Conservation (phyloP, 2,329 filamentous ascomycete species). For the Pseudogymnoascus verrucosus region DNA sequence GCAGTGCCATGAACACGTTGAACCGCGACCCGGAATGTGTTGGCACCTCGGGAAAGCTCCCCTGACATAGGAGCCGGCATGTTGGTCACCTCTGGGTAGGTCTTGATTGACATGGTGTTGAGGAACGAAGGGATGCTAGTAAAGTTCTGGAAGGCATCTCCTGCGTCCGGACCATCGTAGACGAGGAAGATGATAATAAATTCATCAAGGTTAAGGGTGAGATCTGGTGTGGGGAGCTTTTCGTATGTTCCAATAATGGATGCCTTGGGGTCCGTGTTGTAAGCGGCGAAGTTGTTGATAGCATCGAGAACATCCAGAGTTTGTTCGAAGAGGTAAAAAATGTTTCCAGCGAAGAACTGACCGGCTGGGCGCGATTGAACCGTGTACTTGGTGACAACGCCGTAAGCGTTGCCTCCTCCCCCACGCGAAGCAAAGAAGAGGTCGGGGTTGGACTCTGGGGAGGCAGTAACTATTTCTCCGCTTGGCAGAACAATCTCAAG, state of each 20-base stretch:
- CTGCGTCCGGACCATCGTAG: constrained; percentile 28
- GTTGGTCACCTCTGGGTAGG: constrained; percentile 28
- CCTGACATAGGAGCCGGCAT: constrained; percentile 27
- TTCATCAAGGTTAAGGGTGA: constrained; percentile 27
- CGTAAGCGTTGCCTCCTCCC: constrained; percentile 20
- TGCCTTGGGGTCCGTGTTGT: constrained; percentile 30
- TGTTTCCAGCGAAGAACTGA: constrained; percentile 24
- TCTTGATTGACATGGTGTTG: constrained; percentile 24
- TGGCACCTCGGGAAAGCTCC: constrained; percentile 26
- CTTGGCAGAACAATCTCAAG: constrained; percentile 28
- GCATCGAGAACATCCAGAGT: constrained; percentile 24
- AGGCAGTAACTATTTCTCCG: constrained; percentile 23
- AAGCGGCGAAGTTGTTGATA: constrained; percentile 25
- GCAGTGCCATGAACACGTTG: constrained; percentile 22
- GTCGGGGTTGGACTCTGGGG: constrained; percentile 22
- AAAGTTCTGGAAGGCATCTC: constrained; percentile 28
- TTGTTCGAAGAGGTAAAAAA: constrained; percentile 23
- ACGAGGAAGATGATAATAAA: constrained; percentile 30
- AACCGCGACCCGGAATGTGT: constrained; percentile 29
- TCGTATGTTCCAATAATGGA: constrained; percentile 29
- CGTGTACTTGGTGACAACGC: constrained; percentile 21
- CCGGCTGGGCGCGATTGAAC: constrained; percentile 24
- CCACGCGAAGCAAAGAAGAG: constrained; percentile 30
- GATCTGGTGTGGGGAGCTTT: constrained; percentile 24
- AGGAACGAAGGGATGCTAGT: constrained; percentile 26